Conservation (phyloP, 73 alveolate species). For the Paraurostyla sp. region DNA sequence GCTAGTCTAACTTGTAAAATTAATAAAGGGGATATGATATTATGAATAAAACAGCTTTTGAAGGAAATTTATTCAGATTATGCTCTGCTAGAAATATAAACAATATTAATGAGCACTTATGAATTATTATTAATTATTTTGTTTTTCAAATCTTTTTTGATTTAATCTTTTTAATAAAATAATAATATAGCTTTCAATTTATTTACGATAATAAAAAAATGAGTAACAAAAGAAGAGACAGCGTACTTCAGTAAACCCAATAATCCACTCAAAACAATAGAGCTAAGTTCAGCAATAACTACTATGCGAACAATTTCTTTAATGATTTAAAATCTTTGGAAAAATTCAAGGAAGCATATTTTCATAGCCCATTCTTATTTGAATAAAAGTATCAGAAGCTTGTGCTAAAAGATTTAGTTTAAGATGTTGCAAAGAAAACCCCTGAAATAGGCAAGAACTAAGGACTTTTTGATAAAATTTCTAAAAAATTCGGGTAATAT, state of each 20-base stretch:
- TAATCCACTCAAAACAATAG: neutral
- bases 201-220: neutral
- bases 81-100: too few relatives aligned
- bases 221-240: neutral
- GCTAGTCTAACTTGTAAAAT: too few relatives aligned
- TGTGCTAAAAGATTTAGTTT: neutral
- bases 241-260: neutral
- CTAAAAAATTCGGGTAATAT: neutral
- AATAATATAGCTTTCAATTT: too few relatives aligned
- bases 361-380: neutral
- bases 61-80: too few relatives aligned
- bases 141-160: neutral
- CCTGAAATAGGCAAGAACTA: conserved; percentile 15
- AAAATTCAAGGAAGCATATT: neutral
- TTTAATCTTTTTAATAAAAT: neutral
- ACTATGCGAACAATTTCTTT: conserved; percentile 31
- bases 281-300: conserved; percentile 34
- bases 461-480: neutral
- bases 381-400: neutral
- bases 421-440: conserved; percentile 10
- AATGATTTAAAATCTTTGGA: conserved; percentile 2
- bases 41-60: too few relatives aligned
- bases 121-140: neutral
- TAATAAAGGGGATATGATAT: too few relatives aligned
- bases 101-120: too few relatives aligned